A percentile compares a stretch with the other conserved stretches of the same genome.
Evolutionary conservation across 352 stramenopile genomes (phyloP).

Genomic region (Plasmopara muralis): DNA sequence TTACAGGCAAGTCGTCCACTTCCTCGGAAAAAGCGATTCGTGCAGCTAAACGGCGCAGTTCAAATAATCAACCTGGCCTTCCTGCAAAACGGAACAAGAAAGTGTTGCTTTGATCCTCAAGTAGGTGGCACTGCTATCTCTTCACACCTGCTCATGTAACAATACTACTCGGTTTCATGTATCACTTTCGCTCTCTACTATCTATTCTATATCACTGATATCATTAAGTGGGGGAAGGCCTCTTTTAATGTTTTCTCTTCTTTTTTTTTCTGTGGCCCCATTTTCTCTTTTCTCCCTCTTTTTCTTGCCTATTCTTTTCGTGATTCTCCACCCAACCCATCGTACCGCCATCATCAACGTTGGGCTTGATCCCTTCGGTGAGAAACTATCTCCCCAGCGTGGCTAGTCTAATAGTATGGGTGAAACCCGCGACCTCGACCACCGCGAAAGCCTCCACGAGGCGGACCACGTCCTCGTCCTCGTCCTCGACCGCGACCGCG

Average conservation of each 20-base stretch:
- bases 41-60: constrained; percentile 36
- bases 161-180: background rate
- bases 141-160: background rate
- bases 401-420: constrained; percentile 49
- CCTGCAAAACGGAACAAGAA: constrained; percentile 61
- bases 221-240: constrained; percentile 12
- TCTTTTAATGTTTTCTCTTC: constrained; percentile 7
- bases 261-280: constrained; percentile 20
- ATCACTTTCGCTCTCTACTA: background rate
- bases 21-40: constrained; percentile 48
- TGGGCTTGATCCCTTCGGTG: background rate
- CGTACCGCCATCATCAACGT: background rate
- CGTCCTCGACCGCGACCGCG: constrained; percentile 43
- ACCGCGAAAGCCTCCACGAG: constrained; percentile 55
- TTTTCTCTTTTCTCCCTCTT: constrained; percentile 28
- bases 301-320: constrained; percentile 20
- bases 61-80: constrained; percentile 19
- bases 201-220: constrained; percentile 19
- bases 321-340: background rate
- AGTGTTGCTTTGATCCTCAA: constrained; percentile 19
- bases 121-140: background rate
- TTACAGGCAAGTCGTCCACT: constrained; percentile 46
- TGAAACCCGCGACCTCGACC: constrained; percentile 69
- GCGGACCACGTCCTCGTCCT: constrained; percentile 44
- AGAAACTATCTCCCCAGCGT: background rate